Conservation (phyloP, 805 yeast genomes). For the Hanseniaspora meyeri region DNA sequence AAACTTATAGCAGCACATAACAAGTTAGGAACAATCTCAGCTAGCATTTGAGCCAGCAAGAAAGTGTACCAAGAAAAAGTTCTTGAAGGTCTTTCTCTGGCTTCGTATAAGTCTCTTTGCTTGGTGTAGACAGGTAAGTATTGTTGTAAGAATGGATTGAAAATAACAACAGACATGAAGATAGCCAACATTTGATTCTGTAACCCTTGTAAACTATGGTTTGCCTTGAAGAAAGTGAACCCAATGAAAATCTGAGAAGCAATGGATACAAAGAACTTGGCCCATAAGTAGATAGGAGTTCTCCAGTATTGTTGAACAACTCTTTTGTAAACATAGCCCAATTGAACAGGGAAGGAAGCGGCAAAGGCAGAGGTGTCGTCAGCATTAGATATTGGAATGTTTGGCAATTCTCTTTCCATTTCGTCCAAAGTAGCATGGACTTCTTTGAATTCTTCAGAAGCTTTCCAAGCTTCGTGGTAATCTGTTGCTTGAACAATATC, state of each 20-base stretch:
- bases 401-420: conserved; percentile 50
- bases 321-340: conserved; percentile 37
- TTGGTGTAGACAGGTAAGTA: conserved; percentile 47
- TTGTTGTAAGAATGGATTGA: conserved; percentile 49
- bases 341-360: conserved; percentile 33
- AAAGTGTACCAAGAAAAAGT: conserved; percentile 58
- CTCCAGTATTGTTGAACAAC: conserved; percentile 57
- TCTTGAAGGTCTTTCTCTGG: conserved; percentile 61
- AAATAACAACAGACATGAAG: conserved; percentile 52
- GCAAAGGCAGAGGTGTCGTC: conserved; percentile 34
- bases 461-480: conserved; percentile 65
- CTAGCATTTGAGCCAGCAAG: conserved; percentile 46
- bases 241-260: conserved; percentile 56
- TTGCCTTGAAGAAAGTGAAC: conserved; percentile 61
- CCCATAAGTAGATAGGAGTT: conserved; percentile 51
- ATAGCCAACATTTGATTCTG: conserved; percentile 74
- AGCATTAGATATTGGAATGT: conserved; percentile 26
- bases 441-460: conserved; percentile 48
- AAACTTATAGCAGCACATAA: conserved; percentile 50
- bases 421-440: conserved; percentile 47
- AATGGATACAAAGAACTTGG: conserved; percentile 42
- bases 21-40: conserved; percentile 56
- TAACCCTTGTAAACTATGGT: conserved; percentile 49
- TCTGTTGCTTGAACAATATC: conserved; percentile 73
- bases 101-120: conserved; percentile 59